A percentile compares a stretch with the other conserved stretches of the same genome.
Evolutionary conservation across 2,329 filamentous ascomycete species (phyloP).

Genomic region (Hymenoscyphus scutula): DNA sequence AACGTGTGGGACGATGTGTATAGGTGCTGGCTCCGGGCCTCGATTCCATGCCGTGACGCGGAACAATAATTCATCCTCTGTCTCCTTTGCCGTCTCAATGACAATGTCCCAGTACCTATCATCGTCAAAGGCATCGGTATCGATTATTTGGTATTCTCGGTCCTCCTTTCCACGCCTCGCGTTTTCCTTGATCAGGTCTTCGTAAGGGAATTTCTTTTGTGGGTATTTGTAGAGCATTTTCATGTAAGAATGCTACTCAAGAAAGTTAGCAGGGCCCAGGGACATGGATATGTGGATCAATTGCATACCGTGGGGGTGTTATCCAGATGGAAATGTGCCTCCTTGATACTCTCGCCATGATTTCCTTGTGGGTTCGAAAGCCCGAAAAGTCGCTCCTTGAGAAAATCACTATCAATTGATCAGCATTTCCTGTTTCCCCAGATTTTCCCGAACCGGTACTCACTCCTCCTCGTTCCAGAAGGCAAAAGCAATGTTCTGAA

Average conservation of each 20-base stretch:
- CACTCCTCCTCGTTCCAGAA: constrained; percentile 99
- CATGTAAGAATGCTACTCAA: constrained; percentile 87
- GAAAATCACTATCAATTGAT: constrained; percentile 65
- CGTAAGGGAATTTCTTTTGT: constrained; percentile 86
- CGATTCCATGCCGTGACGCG: constrained; percentile 96
- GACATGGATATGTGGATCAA: background rate
- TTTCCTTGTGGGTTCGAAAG: constrained; percentile 96
- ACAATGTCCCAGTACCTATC: constrained; percentile 95
- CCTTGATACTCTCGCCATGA: constrained; percentile 95
- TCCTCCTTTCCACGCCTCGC: constrained; percentile 72
- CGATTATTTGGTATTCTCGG: constrained; percentile 85
- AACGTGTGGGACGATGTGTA: constrained; percentile 91
- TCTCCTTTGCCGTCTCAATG: constrained; percentile 93
- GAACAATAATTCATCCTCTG: constrained; percentile 89
- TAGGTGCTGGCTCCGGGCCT: constrained; percentile 81
- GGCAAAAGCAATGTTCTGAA: constrained; percentile 89
- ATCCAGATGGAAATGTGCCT: constrained; percentile 93
- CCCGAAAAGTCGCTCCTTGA: constrained; percentile 94
- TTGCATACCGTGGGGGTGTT: constrained; percentile 66
- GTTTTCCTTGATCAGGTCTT: constrained; percentile 83
- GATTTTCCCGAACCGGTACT: constrained; percentile 39
- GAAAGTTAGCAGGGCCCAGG: constrained; percentile 14
- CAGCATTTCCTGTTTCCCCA: constrained; percentile 14
- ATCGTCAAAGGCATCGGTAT: constrained; percentile 85
- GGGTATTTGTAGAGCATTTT: constrained; percentile 98